phyloP scores from a whole-genome alignment of 2,329 filamentous ascomycete genomes.

The Fonsecaea multimorphosa region DNA sequence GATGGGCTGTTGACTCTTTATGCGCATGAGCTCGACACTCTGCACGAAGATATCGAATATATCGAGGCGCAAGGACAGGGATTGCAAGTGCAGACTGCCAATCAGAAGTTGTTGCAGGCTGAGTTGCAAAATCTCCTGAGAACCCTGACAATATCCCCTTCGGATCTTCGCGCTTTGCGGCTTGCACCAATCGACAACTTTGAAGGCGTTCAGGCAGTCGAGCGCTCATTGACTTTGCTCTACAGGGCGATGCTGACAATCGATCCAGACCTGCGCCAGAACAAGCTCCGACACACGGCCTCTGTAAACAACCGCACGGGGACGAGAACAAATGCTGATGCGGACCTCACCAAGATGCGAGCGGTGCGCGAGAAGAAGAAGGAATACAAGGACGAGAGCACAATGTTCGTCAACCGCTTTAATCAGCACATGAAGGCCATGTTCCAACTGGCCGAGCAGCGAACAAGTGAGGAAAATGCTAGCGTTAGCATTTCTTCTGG shows the following conservation, averaged over 20 bases:
- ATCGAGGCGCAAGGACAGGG: conserved; percentile 98
- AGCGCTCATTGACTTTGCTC: conserved; percentile 75
- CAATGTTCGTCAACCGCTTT: conserved; percentile 76
- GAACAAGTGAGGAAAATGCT: conserved; percentile 67
- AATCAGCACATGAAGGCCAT: conserved; percentile 81
- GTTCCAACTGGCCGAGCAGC: conserved; percentile 76
- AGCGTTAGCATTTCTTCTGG: conserved; percentile 52
- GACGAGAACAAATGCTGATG: conserved; percentile 70
- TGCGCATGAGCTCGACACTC: conserved; percentile 91
- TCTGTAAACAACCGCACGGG: conserved; percentile 46
- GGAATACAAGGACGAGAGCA: conserved; percentile 78
- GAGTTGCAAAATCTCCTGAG: conserved; percentile 88
- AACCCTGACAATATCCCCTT: conserved; percentile 83
- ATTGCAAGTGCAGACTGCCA: conserved; percentile 94
- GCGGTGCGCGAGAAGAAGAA: conserved; percentile 94
- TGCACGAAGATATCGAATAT: conserved; percentile 94
- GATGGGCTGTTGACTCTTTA: conserved; percentile 94
- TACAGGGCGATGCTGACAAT: conserved; percentile 95
- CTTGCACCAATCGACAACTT: conserved; percentile 74
- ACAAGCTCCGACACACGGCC: conserved; percentile 57
- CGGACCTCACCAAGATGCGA: conserved; percentile 81
- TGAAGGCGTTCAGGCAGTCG: conserved; percentile 76
- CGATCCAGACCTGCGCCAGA: conserved; percentile 74
- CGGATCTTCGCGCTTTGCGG: conserved; percentile 75
- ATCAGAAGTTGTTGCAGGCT: conserved; percentile 89